These are phyloP conservation scores for Acacia pycnantha DNA, from an alignment of 331 rosid genomes.

Conservation along the genomic window DNA sequence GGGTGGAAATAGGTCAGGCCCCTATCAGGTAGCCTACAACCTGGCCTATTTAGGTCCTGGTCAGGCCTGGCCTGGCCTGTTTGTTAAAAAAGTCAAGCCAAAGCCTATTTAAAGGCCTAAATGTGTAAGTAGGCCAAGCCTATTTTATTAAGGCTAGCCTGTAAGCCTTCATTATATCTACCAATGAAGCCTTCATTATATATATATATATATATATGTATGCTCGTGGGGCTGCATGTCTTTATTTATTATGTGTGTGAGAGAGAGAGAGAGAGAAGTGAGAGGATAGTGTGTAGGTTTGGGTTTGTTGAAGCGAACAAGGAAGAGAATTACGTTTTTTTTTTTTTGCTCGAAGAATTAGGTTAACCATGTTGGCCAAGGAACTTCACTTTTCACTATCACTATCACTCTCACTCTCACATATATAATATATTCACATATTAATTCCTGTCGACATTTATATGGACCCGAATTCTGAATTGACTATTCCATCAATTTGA, in stretches of 20 bases:
- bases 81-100: too few relatives aligned
- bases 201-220: not conserved
- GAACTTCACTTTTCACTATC: not conserved
- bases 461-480: not conserved
- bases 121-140: too few relatives aligned
- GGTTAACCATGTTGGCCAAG: not conserved
- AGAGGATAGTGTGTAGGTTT: conserved; percentile 27
- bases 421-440: not conserved
- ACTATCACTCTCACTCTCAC: not conserved
- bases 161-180: too few relatives aligned
- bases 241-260: not conserved
- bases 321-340: not conserved
- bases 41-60: too few relatives aligned
- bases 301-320: conserved; percentile 26
- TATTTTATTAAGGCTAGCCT: too few relatives aligned
- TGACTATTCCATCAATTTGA: not conserved
- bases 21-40: too few relatives aligned
- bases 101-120: too few relatives aligned
- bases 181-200: too few relatives aligned
- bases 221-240: not conserved
- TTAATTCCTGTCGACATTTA: not conserved
- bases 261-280: too few relatives aligned
- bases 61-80: too few relatives aligned
- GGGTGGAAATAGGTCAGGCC: too few relatives aligned
- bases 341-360: too few relatives aligned